Conservation (phyloP, 768 basidiomycete genomes). For the Agrocybe pediades region DNA sequence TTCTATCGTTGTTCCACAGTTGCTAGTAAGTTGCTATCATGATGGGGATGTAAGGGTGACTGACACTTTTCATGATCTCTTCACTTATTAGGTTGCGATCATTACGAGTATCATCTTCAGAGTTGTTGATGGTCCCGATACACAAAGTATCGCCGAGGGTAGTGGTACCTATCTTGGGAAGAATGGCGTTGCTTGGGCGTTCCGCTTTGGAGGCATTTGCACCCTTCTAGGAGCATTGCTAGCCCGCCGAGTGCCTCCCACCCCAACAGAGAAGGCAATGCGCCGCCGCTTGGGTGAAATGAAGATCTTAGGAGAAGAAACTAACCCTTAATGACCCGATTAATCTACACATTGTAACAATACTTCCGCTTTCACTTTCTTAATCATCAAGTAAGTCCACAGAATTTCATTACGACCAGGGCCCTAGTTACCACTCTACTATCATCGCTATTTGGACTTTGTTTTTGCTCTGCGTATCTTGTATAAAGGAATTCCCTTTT, state of each 20-base stretch:
- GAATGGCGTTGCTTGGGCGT: slow-evolving; percentile 91
- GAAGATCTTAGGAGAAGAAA: slow-evolving; percentile 70
- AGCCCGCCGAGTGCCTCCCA: slow-evolving; percentile 83
- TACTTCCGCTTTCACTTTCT: too few relatives aligned
- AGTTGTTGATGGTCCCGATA: slow-evolving; percentile 61
- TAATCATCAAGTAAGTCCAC: background rate
- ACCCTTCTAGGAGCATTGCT: slow-evolving; percentile 81
- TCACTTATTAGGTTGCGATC: slow-evolving; percentile 67
- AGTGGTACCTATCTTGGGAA: slow-evolving; percentile 73
- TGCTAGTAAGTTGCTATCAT: slow-evolving; percentile 66
- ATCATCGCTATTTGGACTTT: background rate
- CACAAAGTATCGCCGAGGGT: slow-evolving; percentile 42
- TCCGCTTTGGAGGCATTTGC: slow-evolving; percentile 90
- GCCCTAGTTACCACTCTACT: too few relatives aligned
- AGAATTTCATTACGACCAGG: background rate
- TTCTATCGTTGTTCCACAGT: slow-evolving; percentile 93
- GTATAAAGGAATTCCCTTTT: too few relatives aligned
- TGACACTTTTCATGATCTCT: background rate
- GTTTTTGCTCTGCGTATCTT: too few relatives aligned
- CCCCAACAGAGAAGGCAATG: slow-evolving; percentile 91
- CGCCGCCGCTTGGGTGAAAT: slow-evolving; percentile 78
- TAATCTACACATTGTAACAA: background rate
- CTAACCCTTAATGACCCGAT: slow-evolving; percentile 40
- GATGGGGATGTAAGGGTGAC: too few relatives aligned
- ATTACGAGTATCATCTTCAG: slow-evolving; percentile 88